Evolutionary conservation across 108 stramenopile species (phyloP), one percentile per base, ranked within the genome.

Genomic region (Aurantiochytrium sp.): DNA sequence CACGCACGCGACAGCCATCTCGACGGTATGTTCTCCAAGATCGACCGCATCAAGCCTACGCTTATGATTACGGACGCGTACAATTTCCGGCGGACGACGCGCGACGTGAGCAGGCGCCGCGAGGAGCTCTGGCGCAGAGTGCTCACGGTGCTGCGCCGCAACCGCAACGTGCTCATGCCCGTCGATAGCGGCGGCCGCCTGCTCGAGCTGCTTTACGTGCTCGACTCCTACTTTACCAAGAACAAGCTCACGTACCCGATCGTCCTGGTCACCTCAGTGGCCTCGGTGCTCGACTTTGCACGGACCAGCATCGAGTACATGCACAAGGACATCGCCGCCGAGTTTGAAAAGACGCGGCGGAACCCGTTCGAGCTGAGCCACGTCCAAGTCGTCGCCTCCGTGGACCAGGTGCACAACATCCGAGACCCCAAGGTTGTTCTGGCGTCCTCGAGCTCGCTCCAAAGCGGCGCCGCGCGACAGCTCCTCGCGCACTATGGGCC

Each of bases 181-280:
- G 45, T 48, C 0, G 73, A 81, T 24, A 48, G 73, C 45, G 73
- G 42, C 45, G 73, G 73, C 24, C 73, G 73, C 24, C 12, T 81
- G 39, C 73, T 81, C 12, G 73, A 81, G 73, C 73, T 81, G 6
- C 73, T 81, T 24, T 81, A 81, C 45, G 73, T 81, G 1, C 24
- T 81, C 10, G 45, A 81, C 39, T 48, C 39, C 21, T 48, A 81
- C 73, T 81, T 41, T 41, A 81, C 42, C 27, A 41, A 81, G 73
- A 41, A 81, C 42, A 81, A 48, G 19, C 73, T 81, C 73, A 81
- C 73, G 21, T 81, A 81, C 45, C 73, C 73, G 12, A 41, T 81
- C 3, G 73, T 81, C 10, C 45, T 41, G 42, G 45, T 81, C 30
- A 81, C 73, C 32, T 81, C 73, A 6, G 73, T 27, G 42, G 15